These are phyloP conservation scores for Paraconiothyrium sp. DNA, from an alignment of 2,329 filamentous ascomycete species.

Conservation along the genomic window DNA sequence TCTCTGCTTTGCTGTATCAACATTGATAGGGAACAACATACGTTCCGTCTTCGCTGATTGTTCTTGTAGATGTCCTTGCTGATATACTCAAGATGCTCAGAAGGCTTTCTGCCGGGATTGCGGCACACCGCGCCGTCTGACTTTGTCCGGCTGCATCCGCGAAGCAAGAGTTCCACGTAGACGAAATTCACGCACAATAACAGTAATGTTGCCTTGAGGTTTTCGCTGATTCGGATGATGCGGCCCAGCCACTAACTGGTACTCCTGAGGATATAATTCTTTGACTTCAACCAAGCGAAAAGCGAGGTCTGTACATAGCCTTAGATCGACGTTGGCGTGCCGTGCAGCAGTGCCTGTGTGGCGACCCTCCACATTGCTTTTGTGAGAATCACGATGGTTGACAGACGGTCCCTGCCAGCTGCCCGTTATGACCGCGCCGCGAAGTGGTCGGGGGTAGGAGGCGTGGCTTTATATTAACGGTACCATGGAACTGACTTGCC, in stretches of 20 bases:
- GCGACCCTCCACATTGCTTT: slow-evolving; percentile 28
- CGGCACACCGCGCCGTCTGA: slow-evolving; percentile 37
- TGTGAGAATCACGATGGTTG: slow-evolving; percentile 23
- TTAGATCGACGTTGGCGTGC: not conserved
- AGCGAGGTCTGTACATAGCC: not conserved
- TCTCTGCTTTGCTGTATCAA: slow-evolving; percentile 15
- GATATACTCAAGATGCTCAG: slow-evolving; percentile 22
- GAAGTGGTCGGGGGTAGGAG: slow-evolving; percentile 25
- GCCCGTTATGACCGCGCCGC: slow-evolving; percentile 21
- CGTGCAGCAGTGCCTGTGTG: slow-evolving; percentile 14
- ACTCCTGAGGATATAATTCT: slow-evolving; percentile 1
- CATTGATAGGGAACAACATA: slow-evolving; percentile 17
- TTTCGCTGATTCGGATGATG: slow-evolving; percentile 24
- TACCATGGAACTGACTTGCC: slow-evolving; percentile 27
- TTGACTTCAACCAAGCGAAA: slow-evolving; percentile 8
- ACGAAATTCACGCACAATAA: slow-evolving; percentile 13
- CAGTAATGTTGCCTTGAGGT: slow-evolving; percentile 20
- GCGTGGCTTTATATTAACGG: slow-evolving; percentile 32
- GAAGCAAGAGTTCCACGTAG: slow-evolving; percentile 18
- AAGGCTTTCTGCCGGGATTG: slow-evolving; percentile 26
- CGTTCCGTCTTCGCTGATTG: slow-evolving; percentile 26
- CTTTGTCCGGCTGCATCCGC: slow-evolving; percentile 25
- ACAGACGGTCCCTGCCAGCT: slow-evolving; percentile 26
- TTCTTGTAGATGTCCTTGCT: slow-evolving; percentile 23
- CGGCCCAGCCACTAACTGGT: slow-evolving; percentile 10